Evolutionary conservation across 345 rosid genomes (phyloP), one percentile per base, ranked within the genome.

Genomic region (Lenwebbia sp.): DNA sequence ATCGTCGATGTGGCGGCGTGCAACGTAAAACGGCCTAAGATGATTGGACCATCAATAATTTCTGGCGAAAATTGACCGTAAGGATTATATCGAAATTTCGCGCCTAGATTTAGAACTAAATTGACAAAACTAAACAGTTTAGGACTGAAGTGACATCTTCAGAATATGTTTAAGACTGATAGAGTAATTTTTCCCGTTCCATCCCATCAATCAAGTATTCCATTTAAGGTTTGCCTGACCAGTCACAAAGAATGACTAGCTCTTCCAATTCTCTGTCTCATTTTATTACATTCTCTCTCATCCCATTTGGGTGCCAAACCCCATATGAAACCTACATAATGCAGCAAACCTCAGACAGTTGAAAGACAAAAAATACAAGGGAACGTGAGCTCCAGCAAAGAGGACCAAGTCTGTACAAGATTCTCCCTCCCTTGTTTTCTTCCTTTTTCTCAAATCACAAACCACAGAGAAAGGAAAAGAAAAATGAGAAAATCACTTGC

Each of bases 21-120:
- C 1, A 26, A 10, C 0, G 1, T 70, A 70, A 0, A 70, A 10
- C 0, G 12, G 4, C 13, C 0, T 4, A 19, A 3, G 5, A 37
- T 33, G 13, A 70, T 19, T 70, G 25, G 47, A 70, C 0, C 7
- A 70, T 33, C 14, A 37, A 70, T 0, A 4, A 10, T 70, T 37
- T 9, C 3, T 21, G 23, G 13, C 4, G 1, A 70, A 56, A 19
- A 37, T 70, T 37, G 47, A 37, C 13, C 4, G 5, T 33, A 19
- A 33, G 21, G 7, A 33, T 1, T 33, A 30, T 15, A 22, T 33
- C 21, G 44, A 2, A 70, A 70, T 33, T 65, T 33, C 7, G 0
- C 0, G 1, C 2, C 8, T 4, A 33, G 1, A 5, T 33, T 33
- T 65, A 65, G 10, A 2, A 7, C 1, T 30, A 62, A 3, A 65